Percentiles rank a stretch among this genome's conserved stretches.
Conservation (phyloP, 345 rosid genomes). For the Raphanus raphanistrum region DNA sequence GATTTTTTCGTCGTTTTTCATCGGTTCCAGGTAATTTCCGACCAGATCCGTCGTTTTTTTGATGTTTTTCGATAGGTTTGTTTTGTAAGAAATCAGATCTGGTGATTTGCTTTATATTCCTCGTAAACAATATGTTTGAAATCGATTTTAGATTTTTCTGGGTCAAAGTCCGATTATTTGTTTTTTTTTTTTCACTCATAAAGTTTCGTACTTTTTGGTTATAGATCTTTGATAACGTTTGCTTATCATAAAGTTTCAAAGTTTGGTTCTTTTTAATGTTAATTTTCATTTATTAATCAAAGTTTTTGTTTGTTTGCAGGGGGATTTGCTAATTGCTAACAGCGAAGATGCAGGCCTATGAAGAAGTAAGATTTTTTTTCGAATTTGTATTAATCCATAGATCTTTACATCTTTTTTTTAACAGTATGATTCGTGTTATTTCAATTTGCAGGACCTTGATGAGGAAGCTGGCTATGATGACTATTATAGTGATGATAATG, state of each 20-base stretch:
- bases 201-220: neutral
- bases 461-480: constrained; percentile 38
- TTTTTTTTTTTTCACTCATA: neutral
- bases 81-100: neutral
- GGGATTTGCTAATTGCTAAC: constrained; percentile 11
- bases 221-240: neutral
- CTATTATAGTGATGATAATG: constrained; percentile 33
- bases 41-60: neutral
- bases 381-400: neutral
- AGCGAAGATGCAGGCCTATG: constrained; percentile 35
- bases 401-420: neutral
- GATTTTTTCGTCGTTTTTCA: constrained; percentile 6
- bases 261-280: neutral
- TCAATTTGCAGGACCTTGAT: constrained; percentile 35
- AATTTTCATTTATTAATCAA: neutral
- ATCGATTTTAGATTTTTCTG: neutral
- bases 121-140: neutral
- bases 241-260: neutral
- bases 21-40: constrained; percentile 22
- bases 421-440: neutral
- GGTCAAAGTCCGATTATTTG: neutral
- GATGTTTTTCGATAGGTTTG: neutral
- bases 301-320: neutral
- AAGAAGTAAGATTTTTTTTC: constrained; percentile 15
- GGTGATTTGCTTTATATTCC: neutral